These are phyloP conservation scores for Ogataea philodendri DNA, from an alignment of 805 yeast species.

Conservation along the genomic window DNA sequence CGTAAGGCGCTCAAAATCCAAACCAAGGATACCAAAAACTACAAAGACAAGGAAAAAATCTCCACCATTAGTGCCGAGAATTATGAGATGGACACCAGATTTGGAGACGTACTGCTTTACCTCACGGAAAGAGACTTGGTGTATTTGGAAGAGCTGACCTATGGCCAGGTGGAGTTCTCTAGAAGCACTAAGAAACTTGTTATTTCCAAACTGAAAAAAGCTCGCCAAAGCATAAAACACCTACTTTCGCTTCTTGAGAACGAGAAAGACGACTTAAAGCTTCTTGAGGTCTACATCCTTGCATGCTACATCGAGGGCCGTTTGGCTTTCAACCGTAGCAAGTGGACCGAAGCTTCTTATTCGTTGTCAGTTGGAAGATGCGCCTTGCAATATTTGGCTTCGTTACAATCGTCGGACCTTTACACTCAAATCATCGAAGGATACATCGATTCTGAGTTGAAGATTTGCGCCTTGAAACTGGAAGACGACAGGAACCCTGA, in stretches of 20 bases:
- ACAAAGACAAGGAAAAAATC: constrained; percentile 46
- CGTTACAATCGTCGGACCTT: constrained; percentile 36
- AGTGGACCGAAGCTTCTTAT: constrained; percentile 53
- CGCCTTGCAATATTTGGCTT: constrained; percentile 52
- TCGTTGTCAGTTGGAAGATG: constrained; percentile 61
- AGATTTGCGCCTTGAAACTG: constrained; percentile 34
- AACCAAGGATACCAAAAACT: constrained; percentile 65
- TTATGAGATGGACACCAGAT: constrained; percentile 49
- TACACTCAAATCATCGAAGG: constrained; percentile 57
- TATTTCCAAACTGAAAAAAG: constrained; percentile 65
- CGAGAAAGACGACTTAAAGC: constrained; percentile 36
- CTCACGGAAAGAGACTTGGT: constrained; percentile 78
- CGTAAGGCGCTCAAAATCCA: constrained; percentile 64
- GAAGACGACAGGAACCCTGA: constrained; percentile 39
- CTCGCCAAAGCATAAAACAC: constrained; percentile 44
- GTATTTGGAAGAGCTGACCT: constrained; percentile 61
- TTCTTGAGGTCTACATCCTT: constrained; percentile 39
- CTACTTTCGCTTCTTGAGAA: constrained; percentile 41
- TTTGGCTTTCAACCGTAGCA: constrained; percentile 48
- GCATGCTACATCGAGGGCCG: constrained; percentile 36
- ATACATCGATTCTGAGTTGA: constrained; percentile 64
- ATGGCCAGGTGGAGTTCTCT: constrained; percentile 48
- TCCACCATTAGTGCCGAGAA: constrained; percentile 46
- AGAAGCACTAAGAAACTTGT: constrained; percentile 49
- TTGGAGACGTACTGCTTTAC: constrained; percentile 58